Evolutionary conservation across 2,329 filamentous ascomycete genomes (phyloP).

Genomic region (Phaeophleospora eucalypticola): DNA sequence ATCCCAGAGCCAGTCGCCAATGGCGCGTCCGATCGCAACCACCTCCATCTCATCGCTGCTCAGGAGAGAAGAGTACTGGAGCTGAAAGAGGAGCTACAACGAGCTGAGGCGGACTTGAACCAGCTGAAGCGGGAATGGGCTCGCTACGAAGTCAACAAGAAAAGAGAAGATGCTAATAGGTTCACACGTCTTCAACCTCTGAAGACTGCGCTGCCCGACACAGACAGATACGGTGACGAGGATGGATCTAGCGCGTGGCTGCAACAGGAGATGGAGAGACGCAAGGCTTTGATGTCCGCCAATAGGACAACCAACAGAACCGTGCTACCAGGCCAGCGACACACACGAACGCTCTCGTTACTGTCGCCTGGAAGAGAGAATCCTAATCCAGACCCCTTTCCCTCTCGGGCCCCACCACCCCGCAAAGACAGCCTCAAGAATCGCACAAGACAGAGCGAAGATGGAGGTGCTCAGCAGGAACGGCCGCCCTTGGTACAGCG

Average conservation of each 20-base stretch:
- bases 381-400: constrained; percentile 1
- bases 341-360: constrained; percentile 69
- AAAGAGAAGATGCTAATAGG: constrained; percentile 62
- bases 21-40: constrained; percentile 44
- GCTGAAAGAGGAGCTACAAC: constrained; percentile 79
- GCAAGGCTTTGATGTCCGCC: constrained; percentile 60
- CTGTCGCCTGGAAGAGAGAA: constrained; percentile 58
- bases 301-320: constrained; percentile 49
- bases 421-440: constrained; percentile 26
- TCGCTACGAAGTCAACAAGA: constrained; percentile 69
- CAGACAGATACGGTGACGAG: constrained; percentile 41
- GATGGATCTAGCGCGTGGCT: constrained; percentile 42
- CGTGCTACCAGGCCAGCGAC: constrained; percentile 60
- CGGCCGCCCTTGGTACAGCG: constrained; percentile 7
- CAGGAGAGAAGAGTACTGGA: constrained; percentile 90
- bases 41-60: constrained; percentile 84
- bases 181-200: constrained; percentile 57
- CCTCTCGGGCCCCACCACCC: constrained; percentile 16
- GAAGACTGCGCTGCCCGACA: constrained; percentile 31
- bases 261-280: constrained; percentile 65
- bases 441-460: constrained; percentile 8
- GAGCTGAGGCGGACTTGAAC: constrained; percentile 72
- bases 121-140: constrained; percentile 82
- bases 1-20: constrained; percentile 18
- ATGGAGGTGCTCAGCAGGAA: constrained; percentile 3